Evolutionary conservation across 2,329 filamentous ascomycete species (phyloP), one percentile per base, ranked within the genome.

Genomic region (Sporothrix globosa): DNA sequence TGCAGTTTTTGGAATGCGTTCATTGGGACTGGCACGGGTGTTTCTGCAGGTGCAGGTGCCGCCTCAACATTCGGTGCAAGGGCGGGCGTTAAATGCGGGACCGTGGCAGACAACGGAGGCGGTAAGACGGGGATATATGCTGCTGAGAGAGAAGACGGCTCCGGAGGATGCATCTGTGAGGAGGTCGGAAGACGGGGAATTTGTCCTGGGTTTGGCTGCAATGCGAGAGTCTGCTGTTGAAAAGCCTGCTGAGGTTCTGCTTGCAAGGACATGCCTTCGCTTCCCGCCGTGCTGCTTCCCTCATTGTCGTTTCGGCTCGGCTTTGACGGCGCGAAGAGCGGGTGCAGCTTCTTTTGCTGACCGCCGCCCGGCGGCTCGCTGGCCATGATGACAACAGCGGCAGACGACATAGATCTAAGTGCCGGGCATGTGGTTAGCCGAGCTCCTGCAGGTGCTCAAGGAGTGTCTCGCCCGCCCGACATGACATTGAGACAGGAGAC

Each of bases 291-390:
- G 7, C 21, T 27, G 11, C n/a, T 3, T 21, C 3, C 58, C 21
- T 46, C 11, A 19, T 61, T 14, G 61, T 70, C 73, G 74, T 6
- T 67, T 48, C 72, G 52, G 67, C 54, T 27, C 50, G 70, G 65
- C 71, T 75, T 77, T 30, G 78, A 77, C 1, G 79, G 73, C 1
- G 75, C 75, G 75, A 88, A 88, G 78, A 88, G 87, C 21, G 86
- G 86, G 74, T 88, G 86, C 50, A 88, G 75, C 73, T 85, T 86
- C 75, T 82, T 83, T 30, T 72, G 67, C 66, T 61, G 73, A 27
- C 67, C 80, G 72, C 75, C 76, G 68, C 78, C 73, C 70, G 76
- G 63, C 63, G 46, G 79, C 75, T 80, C 78, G 69, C 80, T 80
- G 73, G 79, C 78, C 85, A 86, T 87, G 65, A 77, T 80, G 74